Base-by-base conservation (phyloP, 2,329 filamentous ascomycete genomes). In the Colletotrichum higginsianum region DNA sequence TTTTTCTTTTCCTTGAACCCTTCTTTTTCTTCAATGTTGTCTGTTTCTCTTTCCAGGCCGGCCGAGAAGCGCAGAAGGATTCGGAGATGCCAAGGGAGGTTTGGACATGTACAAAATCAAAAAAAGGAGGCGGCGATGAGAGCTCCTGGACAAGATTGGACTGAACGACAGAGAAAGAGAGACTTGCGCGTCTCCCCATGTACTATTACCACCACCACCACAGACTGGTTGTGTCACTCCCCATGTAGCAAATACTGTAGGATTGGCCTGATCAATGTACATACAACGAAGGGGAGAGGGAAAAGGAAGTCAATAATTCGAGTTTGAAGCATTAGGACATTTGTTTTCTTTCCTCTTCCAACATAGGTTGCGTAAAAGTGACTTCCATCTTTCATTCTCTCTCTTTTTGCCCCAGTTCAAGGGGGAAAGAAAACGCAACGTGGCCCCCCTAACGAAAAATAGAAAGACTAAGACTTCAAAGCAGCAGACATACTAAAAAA, bases 351-450 rank as follows among this genome's bases (percentile, higher is more conserved):
- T 30, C 26, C 23, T 49, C 8, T 11, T 38, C 3, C 52, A 38
- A 21, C 38, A 8, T 60, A 55, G 64, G 30, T 50, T 70, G 69
- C 53, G 47, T 70, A n/a, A 5, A 65, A 70, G 49, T 26, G 44
- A 70, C 66, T 56, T 42, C n/a, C 15, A 44, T 56, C 18, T 50
- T 8, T 4, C 30, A 30, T 30, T 30, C 7, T 30, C 7, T 30
- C 8, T 30, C 30, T 30, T 4, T 30, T 9, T 30, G 1, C 30
- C 7, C 30, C 30, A 30, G 30, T 30, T 9, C 30, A 30, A 30
- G 30, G 30, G 30, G 30, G 30, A 2, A 4, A 9, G 30, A 9
- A 9, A 30, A 9, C 30, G 30, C 30, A 30, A 30, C 30, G 9
- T 30, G 30, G 6, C 7, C 30, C 30, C 30, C 30, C 8, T 7